These are phyloP conservation scores for Penicillium sp. DNA, from an alignment of 2,329 filamentous ascomycete genomes.

Conservation along the genomic window DNA sequence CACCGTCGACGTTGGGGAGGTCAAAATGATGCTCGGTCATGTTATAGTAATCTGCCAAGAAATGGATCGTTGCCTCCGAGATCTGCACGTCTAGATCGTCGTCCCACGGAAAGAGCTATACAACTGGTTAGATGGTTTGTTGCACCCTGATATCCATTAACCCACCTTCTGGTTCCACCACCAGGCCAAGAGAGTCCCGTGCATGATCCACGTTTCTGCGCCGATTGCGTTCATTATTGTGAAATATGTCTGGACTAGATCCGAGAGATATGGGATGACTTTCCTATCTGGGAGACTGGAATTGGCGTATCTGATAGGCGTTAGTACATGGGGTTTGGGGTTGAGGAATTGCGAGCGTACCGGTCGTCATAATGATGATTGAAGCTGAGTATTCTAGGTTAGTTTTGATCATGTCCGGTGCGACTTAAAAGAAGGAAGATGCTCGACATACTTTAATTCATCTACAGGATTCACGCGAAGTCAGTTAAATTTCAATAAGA, in stretches of 20 bases:
- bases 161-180: constrained; percentile 58
- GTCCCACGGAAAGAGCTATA: constrained; percentile 59
- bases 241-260: constrained; percentile 56
- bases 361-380: constrained; percentile 56
- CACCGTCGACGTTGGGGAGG: constrained; percentile 34
- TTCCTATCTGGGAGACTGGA: constrained; percentile 47
- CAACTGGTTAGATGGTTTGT: constrained; percentile 1
- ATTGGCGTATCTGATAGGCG: constrained; percentile 46
- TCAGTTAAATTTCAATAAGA: constrained; percentile 1
- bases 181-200: constrained; percentile 60
- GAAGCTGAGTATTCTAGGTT: constrained; percentile 38
- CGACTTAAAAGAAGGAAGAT: not conserved
- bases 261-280: constrained; percentile 48
- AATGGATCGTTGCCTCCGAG: constrained; percentile 54
- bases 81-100: constrained; percentile 61
- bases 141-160: not conserved
- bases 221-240: constrained; percentile 56
- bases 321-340: constrained; percentile 11
- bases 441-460: constrained; percentile 44
- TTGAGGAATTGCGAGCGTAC: constrained; percentile 17
- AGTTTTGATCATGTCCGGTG: not conserved
- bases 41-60: constrained; percentile 59
- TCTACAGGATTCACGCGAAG: constrained; percentile 25
- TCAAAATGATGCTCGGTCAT: constrained; percentile 57
- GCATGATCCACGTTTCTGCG: constrained; percentile 63